A percentile compares a stretch with the other conserved stretches of the same genome.
phyloP scores from a whole-genome alignment of 106 monocot genomes.

The Phalaenopsis aphrodite region DNA sequence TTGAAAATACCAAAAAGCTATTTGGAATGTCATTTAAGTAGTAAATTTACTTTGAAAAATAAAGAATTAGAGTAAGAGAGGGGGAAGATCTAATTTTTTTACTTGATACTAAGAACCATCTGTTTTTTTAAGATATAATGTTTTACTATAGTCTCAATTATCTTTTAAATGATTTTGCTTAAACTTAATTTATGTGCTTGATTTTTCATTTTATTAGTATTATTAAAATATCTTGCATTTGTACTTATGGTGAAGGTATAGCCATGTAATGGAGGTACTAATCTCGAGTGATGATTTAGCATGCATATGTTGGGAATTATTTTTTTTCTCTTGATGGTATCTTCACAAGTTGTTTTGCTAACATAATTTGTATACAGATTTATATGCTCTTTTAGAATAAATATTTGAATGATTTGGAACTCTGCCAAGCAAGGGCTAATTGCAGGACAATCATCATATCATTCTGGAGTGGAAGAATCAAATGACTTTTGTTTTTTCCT shows the following conservation, averaged over 20 bases:
- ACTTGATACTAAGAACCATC: background rate
- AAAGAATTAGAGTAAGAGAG: background rate
- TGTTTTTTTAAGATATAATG: background rate
- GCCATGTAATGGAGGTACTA: background rate
- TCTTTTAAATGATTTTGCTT: background rate
- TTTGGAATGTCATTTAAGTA: background rate
- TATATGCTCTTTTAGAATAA: background rate
- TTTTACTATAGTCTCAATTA: background rate
- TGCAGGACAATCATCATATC: background rate
- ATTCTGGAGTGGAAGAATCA: background rate
- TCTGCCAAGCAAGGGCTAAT: background rate
- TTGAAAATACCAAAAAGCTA: background rate
- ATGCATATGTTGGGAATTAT: background rate
- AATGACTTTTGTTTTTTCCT: background rate
- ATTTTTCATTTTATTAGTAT: background rate
- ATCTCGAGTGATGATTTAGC: background rate
- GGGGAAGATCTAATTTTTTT: background rate
- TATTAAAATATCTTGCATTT: background rate
- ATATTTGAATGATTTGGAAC: background rate
- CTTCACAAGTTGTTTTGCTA: background rate
- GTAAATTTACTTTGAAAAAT: background rate
- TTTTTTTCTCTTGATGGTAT: background rate
- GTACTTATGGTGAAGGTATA: background rate
- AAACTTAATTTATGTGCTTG: background rate
- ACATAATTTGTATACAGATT: background rate